Base-by-base conservation (phyloP, 2,329 filamentous ascomycete species). In the Ampelomyces quisqualis region DNA sequence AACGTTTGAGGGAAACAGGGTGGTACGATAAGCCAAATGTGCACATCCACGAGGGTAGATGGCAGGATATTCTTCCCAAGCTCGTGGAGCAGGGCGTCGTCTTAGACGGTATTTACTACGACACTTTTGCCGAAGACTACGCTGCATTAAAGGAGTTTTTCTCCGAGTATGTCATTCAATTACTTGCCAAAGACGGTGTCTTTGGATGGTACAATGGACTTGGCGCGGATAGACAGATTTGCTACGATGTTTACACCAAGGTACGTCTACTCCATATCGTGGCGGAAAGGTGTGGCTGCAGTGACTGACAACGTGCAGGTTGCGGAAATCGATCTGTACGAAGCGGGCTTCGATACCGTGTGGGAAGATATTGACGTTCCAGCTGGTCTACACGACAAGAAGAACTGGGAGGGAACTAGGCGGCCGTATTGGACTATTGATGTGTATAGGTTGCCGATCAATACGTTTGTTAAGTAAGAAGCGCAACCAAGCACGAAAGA, bases 41-140 rank as follows among this genome's bases (percentile, higher is more conserved):
- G 13, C 64, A 63, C 14, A 79, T 95, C 17, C 81, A 88, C 62
- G 73, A 78, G 24, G 87, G 89, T 2, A 77, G 76, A 52, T 95
- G 90, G 90, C 90, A 95, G 68, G 86, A 93, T 44, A 71, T 93
- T 0, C 73, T 90, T 11, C 85, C 84, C 0, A 72, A 73, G 35
- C 73, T 95, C 6, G 71, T 91, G 1, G 79, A 81, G 44, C 71
- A 81, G 27, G 86, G 85, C 7, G 78, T 85, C 57, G 72, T 82
- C 9, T 90, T 91, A 60, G 88, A 95, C 62, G 88, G 85, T 19
- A 88, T 69, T 20, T 69, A 69, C 55, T 69, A 67, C 41, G 65
- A 69, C 37, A 69, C 65, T 2, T 69, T 68, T 36, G 65, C 64
- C 2, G 65, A 69, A 41, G 62, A 67, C 38, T 69, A 69, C 39